Evolutionary conservation across 2,329 filamentous ascomycete genomes (phyloP).

Genomic region (Trichoderma oligosporum): DNA sequence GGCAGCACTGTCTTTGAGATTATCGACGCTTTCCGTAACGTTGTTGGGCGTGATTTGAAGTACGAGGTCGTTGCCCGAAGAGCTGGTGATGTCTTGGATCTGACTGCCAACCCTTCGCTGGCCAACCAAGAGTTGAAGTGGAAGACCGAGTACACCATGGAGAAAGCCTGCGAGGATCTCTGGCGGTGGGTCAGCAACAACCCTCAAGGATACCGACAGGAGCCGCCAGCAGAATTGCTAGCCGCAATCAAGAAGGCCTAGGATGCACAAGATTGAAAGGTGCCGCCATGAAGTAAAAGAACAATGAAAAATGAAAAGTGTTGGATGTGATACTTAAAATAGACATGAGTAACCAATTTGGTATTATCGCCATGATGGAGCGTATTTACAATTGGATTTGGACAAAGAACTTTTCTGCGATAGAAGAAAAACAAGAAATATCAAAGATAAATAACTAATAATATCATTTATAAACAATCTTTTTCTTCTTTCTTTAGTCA

Average conservation of each 20-base stretch:
- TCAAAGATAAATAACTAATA: neutral
- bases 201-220: conserved; percentile 88
- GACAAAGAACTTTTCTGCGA: conserved; percentile 6
- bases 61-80: conserved; percentile 83
- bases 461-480: conserved; percentile 2
- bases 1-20: conserved; percentile 97
- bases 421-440: conserved; percentile 1
- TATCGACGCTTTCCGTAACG: conserved; percentile 86
- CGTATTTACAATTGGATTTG: conserved; percentile 6
- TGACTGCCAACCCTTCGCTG: conserved; percentile 84
- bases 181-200: conserved; percentile 99
- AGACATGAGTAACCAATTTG: conserved; percentile 2
- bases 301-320: neutral
- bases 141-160: conserved; percentile 86
- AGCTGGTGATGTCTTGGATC: conserved; percentile 85
- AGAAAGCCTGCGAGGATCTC: conserved; percentile 88
- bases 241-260: conserved; percentile 52
- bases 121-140: conserved; percentile 87
- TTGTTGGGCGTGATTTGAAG: conserved; percentile 78
- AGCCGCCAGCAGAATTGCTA: conserved; percentile 79
- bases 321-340: conserved; percentile 18
- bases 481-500: conserved; percentile 22
- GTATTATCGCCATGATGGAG: conserved; percentile 1
- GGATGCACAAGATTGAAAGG: conserved; percentile 10
- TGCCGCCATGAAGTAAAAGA: neutral